Percentiles rank a stretch among this genome's conserved stretches.
Evolutionary conservation across 176 grass and related monocot genomes (phyloP).

Genomic region (Zea luxurians): DNA sequence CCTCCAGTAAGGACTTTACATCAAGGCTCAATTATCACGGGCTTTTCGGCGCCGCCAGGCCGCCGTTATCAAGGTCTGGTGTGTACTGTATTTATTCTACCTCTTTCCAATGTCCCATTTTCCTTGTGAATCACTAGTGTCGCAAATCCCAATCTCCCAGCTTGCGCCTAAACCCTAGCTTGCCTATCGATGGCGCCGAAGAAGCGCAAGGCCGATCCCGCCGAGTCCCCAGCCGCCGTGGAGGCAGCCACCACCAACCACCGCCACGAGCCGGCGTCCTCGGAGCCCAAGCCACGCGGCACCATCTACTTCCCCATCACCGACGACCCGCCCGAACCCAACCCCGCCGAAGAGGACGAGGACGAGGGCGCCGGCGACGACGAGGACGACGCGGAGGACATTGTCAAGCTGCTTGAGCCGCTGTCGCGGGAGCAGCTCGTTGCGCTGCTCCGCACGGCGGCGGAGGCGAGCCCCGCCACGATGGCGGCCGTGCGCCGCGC

Average conservation of each 20-base stretch:
- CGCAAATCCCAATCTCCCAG: conserved; percentile 41
- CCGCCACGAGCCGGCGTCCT: conserved; percentile 35
- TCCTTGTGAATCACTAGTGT: background rate
- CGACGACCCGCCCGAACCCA: conserved; percentile 55
- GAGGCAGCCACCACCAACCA: conserved; percentile 29
- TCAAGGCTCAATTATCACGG: background rate
- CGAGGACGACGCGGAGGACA: conserved; percentile 56
- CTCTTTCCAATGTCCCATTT: background rate
- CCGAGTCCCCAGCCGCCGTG: conserved; percentile 28
- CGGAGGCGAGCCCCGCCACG: conserved; percentile 47
- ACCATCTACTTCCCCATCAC: conserved; percentile 76
- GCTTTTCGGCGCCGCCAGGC: background rate
- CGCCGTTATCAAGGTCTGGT: background rate
- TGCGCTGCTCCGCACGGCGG: conserved; percentile 70
- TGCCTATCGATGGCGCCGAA: conserved; percentile 68
- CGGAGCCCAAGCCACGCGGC: conserved; percentile 51
- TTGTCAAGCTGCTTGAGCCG: conserved; percentile 71
- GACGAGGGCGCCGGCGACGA: conserved; percentile 40
- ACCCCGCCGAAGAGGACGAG: conserved; percentile 31
- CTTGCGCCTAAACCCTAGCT: conserved; percentile 64
- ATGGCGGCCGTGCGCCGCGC: conserved; percentile 68
- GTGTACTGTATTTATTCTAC: background rate
- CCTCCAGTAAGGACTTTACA: background rate
- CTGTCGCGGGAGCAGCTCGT: conserved; percentile 83
- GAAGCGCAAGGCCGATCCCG: conserved; percentile 74